A percentile compares a stretch with the other conserved stretches of the same genome.
Evolutionary conservation across 1,139 yeast species (phyloP).

Genomic region (Suhomyces atakaporum): DNA sequence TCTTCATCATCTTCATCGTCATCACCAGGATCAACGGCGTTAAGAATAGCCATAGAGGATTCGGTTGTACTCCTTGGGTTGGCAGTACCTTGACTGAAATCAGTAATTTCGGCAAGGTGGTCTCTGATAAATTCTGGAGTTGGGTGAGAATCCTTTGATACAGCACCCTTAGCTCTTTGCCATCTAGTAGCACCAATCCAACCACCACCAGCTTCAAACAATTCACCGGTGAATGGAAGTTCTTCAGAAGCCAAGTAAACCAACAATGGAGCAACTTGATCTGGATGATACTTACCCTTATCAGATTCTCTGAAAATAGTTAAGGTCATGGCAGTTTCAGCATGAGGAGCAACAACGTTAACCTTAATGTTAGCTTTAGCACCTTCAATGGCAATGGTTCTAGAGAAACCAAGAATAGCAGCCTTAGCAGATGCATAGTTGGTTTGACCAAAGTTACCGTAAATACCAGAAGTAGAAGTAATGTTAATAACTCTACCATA

Average conservation of each 20-base stretch:
- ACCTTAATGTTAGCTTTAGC: slow-evolving; percentile 72
- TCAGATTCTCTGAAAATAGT: slow-evolving; percentile 80
- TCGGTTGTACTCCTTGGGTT: slow-evolving; percentile 71
- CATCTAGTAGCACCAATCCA: slow-evolving; percentile 95
- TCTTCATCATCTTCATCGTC: slow-evolving; percentile 52
- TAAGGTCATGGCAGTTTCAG: slow-evolving; percentile 95
- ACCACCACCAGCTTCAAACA: slow-evolving; percentile 71
- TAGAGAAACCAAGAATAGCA: slow-evolving; percentile 82
- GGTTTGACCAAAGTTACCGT: slow-evolving; percentile 97
- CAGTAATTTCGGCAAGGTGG: slow-evolving; percentile 63
- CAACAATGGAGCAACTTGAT: slow-evolving; percentile 87
- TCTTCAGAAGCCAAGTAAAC: slow-evolving; percentile 76
- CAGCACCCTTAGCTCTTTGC: slow-evolving; percentile 90
- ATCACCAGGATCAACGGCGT: slow-evolving; percentile 56
- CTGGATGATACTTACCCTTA: slow-evolving; percentile 79
- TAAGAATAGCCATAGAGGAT: slow-evolving; percentile 75
- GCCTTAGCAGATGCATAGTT: slow-evolving; percentile 94
- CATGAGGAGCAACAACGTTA: slow-evolving; percentile 92
- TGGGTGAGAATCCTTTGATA: slow-evolving; percentile 51
- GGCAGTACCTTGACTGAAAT: slow-evolving; percentile 62
- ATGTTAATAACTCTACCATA: slow-evolving; percentile 86
- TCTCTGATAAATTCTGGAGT: slow-evolving; percentile 73
- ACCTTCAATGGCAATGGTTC: slow-evolving; percentile 90
- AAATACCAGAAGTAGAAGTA: slow-evolving; percentile 93
- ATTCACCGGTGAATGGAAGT: slow-evolving; percentile 66